Conservation (phyloP, 352 stramenopile genomes). For the Phytophthora colocasiae region DNA sequence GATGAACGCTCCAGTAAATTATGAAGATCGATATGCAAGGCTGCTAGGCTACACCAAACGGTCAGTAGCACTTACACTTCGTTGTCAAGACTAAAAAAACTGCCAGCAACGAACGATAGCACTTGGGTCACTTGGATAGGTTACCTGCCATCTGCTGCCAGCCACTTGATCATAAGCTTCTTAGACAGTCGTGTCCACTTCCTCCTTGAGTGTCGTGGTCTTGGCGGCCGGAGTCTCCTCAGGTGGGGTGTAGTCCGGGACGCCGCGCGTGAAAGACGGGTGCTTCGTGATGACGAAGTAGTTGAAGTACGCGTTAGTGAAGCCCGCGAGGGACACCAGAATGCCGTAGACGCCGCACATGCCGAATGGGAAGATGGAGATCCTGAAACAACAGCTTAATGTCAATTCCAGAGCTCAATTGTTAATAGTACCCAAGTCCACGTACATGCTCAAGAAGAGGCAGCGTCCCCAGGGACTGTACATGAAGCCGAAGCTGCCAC, state of each 20-base stretch:
- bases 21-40: slow-evolving; percentile 39
- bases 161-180: slow-evolving; percentile 19
- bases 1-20: slow-evolving; percentile 39
- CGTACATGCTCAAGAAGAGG: slow-evolving; percentile 88
- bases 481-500: slow-evolving; percentile 89
- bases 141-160: slow-evolving; percentile 2
- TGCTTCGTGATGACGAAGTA: slow-evolving; percentile 92
- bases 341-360: slow-evolving; percentile 86
- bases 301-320: slow-evolving; percentile 91
- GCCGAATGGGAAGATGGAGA: slow-evolving; percentile 90
- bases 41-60: slow-evolving; percentile 20
- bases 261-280: slow-evolving; percentile 83
- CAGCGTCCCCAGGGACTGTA: slow-evolving; percentile 90
- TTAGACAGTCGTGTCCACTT: slow-evolving; percentile 52
- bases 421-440: not conserved
- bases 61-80: slow-evolving; percentile 1
- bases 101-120: slow-evolving; percentile 4
- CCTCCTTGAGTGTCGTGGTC: slow-evolving; percentile 27
- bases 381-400: slow-evolving; percentile 45
- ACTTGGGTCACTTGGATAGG: not conserved
- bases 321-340: slow-evolving; percentile 78
- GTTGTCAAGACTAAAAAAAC: slow-evolving; percentile 11
- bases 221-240: slow-evolving; percentile 51
- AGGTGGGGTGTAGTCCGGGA: slow-evolving; percentile 85
- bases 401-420: slow-evolving; percentile 2